Percentiles rank a stretch among this genome's conserved stretches.
phyloP scores from a whole-genome alignment of 2,329 filamentous ascomycete genomes.

The Aspergillus neotritici region DNA sequence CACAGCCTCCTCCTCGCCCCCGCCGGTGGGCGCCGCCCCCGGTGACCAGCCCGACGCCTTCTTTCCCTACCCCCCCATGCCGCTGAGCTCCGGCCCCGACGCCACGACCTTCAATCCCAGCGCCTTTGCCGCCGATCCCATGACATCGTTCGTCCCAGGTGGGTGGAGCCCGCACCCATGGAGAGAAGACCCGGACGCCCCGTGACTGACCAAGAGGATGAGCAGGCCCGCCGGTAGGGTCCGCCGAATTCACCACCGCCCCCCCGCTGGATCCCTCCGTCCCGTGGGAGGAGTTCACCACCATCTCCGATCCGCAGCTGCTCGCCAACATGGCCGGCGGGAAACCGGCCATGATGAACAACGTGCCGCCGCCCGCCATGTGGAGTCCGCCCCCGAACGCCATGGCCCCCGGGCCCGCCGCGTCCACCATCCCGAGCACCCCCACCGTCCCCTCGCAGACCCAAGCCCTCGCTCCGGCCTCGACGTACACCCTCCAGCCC shows the following conservation, averaged over 20 bases:
- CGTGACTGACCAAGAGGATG: slow-evolving; percentile 6
- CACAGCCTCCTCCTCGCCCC: slow-evolving; percentile 47
- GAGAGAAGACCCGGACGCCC: too few species aligned
- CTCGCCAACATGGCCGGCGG: slow-evolving; percentile 27
- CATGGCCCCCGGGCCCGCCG: slow-evolving; percentile 23
- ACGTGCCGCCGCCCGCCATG: slow-evolving; percentile 20
- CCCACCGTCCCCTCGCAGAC: slow-evolving; percentile 29
- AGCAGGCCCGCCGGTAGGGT: slow-evolving; percentile 25
- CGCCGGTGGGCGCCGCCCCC: slow-evolving; percentile 22
- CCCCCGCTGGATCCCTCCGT: slow-evolving; percentile 31
- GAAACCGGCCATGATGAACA: slow-evolving; percentile 31
- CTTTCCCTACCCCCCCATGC: slow-evolving; percentile 33
- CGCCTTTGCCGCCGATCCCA: slow-evolving; percentile 27
- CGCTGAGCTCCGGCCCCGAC: slow-evolving; percentile 31
- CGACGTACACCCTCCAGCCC: slow-evolving; percentile 30
- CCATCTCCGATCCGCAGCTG: slow-evolving; percentile 33
- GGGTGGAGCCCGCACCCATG: slow-evolving; percentile 19
- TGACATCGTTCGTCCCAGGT: slow-evolving; percentile 35
- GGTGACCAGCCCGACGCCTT: slow-evolving; percentile 33
- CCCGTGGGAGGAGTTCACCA: slow-evolving; percentile 35
- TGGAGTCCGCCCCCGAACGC: slow-evolving; percentile 27
- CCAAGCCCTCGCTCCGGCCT: slow-evolving; percentile 25
- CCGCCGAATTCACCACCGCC: slow-evolving; percentile 25
- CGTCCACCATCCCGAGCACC: slow-evolving; percentile 24
- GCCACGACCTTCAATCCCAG: slow-evolving; percentile 29